phyloP scores from a whole-genome alignment of 2,329 filamentous ascomycete genomes.

The Graphilbum fragrans region DNA sequence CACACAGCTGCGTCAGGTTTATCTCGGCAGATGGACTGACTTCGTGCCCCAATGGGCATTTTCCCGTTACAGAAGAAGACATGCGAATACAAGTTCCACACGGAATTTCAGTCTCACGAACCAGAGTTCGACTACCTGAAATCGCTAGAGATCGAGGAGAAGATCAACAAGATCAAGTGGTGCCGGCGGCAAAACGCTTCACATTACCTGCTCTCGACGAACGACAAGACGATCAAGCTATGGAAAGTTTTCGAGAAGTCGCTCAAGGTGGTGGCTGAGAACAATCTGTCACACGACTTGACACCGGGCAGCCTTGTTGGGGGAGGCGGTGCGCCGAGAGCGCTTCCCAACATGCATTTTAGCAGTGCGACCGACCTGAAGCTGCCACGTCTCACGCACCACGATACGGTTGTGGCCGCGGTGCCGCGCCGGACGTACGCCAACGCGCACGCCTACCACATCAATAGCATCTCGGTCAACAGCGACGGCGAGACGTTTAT shows the following conservation, averaged over 20 bases:
- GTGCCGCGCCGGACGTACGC: slow-evolving; percentile 94
- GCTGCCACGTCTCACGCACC: slow-evolving; percentile 89
- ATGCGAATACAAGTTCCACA: slow-evolving; percentile 99
- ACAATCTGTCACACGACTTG: slow-evolving; percentile 91
- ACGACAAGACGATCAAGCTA: slow-evolving; percentile 99
- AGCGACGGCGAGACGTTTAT: slow-evolving; percentile 99
- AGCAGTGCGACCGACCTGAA: slow-evolving; percentile 74
- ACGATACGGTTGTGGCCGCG: slow-evolving; percentile 94
- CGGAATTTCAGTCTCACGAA: slow-evolving; percentile 98
- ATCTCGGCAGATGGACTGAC: too few relatives aligned
- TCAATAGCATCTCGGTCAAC: slow-evolving; percentile 99
- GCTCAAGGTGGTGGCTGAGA: slow-evolving; percentile 95
- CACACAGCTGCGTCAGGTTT: too few relatives aligned
- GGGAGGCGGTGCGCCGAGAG: slow-evolving; percentile 65
- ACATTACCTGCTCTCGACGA: slow-evolving; percentile 94
- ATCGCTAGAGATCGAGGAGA: slow-evolving; percentile 98
- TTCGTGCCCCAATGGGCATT: too few relatives aligned
- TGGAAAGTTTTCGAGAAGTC: slow-evolving; percentile 99
- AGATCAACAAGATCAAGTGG: slow-evolving; percentile 99
- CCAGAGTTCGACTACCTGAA: slow-evolving; percentile 99
- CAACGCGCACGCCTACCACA: slow-evolving; percentile 97
- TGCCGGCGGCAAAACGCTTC: slow-evolving; percentile 96
- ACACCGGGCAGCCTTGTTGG: slow-evolving; percentile 64
- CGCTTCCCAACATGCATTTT: slow-evolving; percentile 62
- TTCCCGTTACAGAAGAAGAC: slow-evolving; percentile 96